A percentile compares a stretch with the other conserved stretches of the same genome.
Evolutionary conservation across 805 yeast genomes (phyloP).

Genomic region (Ogataea nonfermentans): DNA sequence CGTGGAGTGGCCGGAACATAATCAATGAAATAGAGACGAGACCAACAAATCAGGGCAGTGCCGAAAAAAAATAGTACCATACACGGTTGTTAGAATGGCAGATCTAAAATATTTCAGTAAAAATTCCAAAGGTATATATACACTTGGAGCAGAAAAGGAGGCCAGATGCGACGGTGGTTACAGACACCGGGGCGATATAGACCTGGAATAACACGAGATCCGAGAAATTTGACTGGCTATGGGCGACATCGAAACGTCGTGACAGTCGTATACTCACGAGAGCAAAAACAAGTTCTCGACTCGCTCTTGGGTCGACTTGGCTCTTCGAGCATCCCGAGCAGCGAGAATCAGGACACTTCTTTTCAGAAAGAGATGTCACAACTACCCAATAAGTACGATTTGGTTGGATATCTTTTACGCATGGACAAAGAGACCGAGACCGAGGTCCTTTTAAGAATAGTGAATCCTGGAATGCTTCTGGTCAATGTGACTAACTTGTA

Average conservation of each 20-base stretch:
- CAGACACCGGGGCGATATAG: no score
- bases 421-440: conserved; percentile 4
- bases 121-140: no score
- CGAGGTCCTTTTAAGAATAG: conserved; percentile 3
- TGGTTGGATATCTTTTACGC: conserved; percentile 13
- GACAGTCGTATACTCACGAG: conserved; percentile 2
- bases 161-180: no score
- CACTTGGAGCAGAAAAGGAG: no score
- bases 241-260: neutral
- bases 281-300: conserved; percentile 4
- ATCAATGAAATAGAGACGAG: neutral
- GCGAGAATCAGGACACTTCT: neutral
- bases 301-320: neutral
- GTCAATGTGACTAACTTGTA: conserved; percentile 13
- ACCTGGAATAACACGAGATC: neutral
- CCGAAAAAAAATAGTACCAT: neutral
- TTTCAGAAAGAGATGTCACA: neutral
- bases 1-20: conserved; percentile 19
- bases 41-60: conserved; percentile 12
- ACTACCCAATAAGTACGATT: conserved; percentile 17
- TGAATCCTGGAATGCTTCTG: conserved; percentile 5
- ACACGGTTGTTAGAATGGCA: neutral
- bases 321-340: neutral
- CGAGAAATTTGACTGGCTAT: neutral
- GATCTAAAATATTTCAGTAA: neutral